These are phyloP conservation scores for Podospora conica DNA, from an alignment of 495 filamentous ascomycete genomes.

Conservation along the genomic window DNA sequence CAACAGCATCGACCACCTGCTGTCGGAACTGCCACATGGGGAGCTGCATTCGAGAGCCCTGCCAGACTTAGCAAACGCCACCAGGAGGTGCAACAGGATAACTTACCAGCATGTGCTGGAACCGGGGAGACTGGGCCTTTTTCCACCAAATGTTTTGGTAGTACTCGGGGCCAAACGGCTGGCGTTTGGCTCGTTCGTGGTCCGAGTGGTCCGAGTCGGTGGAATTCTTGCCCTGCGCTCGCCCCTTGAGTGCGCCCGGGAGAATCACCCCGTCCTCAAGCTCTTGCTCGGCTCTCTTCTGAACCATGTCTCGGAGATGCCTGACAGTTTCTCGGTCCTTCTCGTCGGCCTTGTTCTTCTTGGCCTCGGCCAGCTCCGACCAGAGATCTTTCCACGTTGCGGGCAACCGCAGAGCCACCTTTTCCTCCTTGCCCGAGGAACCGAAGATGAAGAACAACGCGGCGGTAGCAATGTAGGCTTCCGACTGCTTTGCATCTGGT, in stretches of 20 bases:
- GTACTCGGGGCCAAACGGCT: constrained; percentile 30
- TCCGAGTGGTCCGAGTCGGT: constrained; percentile 42
- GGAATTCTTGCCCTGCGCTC: constrained; percentile 41
- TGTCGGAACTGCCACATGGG: constrained; percentile 85
- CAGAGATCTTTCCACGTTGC: constrained; percentile 78
- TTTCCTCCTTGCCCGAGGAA: constrained; percentile 74
- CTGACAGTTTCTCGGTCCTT: constrained; percentile 59
- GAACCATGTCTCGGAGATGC: constrained; percentile 55
- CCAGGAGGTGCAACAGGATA: constrained; percentile 1
- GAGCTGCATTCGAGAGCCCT: constrained; percentile 59
- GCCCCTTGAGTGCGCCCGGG: constrained; percentile 63
- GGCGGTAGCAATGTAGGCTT: constrained; percentile 75
- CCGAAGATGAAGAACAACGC: constrained; percentile 76
- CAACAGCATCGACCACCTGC: constrained; percentile 66
- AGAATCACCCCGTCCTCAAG: constrained; percentile 70
- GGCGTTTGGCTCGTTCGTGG: constrained; percentile 31
- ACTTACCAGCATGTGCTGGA: constrained; percentile 52
- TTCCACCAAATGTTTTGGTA: constrained; percentile 63
- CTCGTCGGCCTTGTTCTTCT: constrained; percentile 61
- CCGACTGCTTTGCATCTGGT: constrained; percentile 71
- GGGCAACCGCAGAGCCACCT: constrained; percentile 71
- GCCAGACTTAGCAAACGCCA: constrained; percentile 15
- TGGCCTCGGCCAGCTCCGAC: constrained; percentile 64
- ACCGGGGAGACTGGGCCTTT: constrained; percentile 56
- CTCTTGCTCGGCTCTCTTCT: constrained; percentile 50